These are phyloP conservation scores for Suillus sp. DNA, from an alignment of 768 basidiomycete species.

Conservation along the genomic window DNA sequence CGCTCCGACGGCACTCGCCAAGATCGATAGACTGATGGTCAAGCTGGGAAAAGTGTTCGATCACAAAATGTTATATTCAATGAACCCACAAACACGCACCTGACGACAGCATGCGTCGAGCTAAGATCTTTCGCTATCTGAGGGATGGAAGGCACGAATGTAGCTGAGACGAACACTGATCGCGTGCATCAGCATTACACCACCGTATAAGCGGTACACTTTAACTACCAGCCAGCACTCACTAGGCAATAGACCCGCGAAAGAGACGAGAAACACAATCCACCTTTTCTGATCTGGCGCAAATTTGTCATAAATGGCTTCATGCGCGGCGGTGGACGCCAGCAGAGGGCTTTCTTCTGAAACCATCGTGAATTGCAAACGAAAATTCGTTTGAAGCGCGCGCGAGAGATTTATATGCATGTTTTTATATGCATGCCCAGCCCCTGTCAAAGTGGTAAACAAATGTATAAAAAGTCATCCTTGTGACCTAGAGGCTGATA, in stretches of 20 bases:
- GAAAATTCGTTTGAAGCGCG: no score
- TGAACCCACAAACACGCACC: slow-evolving; percentile 34
- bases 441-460: not conserved
- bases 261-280: slow-evolving; percentile 60
- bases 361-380: slow-evolving; percentile 17
- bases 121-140: slow-evolving; percentile 67
- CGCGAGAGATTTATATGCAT: not conserved
- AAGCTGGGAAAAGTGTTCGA: slow-evolving; percentile 32
- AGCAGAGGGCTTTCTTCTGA: slow-evolving; percentile 34
- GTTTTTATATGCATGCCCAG: not conserved
- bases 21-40: slow-evolving; percentile 53
- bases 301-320: slow-evolving; percentile 61
- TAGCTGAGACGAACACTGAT: slow-evolving; percentile 67
- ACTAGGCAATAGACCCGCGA: slow-evolving; percentile 67
- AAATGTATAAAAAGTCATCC: not conserved
- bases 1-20: slow-evolving; percentile 46
- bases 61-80: not conserved
- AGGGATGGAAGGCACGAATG: slow-evolving; percentile 76
- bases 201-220: not conserved
- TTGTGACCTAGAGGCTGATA: not conserved
- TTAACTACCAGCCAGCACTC: slow-evolving; percentile 21
- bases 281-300: slow-evolving; percentile 46
- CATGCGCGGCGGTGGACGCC: slow-evolving; percentile 12
- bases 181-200: not conserved
- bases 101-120: slow-evolving; percentile 58